Conservation (phyloP, 805 yeast species). For the Wickerhamomyces strasburgensis region DNA sequence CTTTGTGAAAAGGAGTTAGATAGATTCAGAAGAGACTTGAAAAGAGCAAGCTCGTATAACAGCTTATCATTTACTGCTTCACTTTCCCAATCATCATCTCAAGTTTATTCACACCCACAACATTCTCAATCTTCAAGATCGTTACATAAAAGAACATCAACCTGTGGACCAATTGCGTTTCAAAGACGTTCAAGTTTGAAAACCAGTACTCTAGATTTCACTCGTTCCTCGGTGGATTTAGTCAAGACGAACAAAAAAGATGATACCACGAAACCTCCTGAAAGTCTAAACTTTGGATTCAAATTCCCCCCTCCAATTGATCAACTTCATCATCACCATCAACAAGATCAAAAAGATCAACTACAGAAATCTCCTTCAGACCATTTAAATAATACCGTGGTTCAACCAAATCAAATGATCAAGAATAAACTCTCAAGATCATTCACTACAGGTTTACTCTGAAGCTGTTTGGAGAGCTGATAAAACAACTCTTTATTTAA, state of each 20-base stretch:
- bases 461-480: too few species aligned
- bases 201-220: constrained; percentile 15
- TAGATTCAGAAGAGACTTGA: constrained; percentile 43
- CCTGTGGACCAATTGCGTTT: constrained; percentile 19
- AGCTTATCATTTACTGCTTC: constrained; percentile 22
- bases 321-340: too few species aligned
- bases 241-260: not conserved
- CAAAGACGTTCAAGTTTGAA: constrained; percentile 19
- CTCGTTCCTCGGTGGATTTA: constrained; percentile 10
- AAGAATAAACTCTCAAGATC: constrained; percentile 21
- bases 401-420: constrained; percentile 10
- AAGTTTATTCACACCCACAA: constrained; percentile 3
- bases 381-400: not conserved
- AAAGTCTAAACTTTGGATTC: constrained; percentile 23
- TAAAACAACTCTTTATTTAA: not conserved
- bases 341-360: too few species aligned
- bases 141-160: constrained; percentile 21
- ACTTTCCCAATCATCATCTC: constrained; percentile 8
- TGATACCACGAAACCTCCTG: constrained; percentile 22
- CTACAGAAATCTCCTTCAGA: constrained; percentile 8
- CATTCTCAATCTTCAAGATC: constrained; percentile 5
- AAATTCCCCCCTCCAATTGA: constrained; percentile 19
- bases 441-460: constrained; percentile 9
- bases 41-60: constrained; percentile 33
- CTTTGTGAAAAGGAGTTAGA: constrained; percentile 51